Percentiles rank a stretch among this genome's conserved stretches.
Evolutionary conservation across 805 yeast species (phyloP).

Genomic region (Spathaspora passalidarum): DNA sequence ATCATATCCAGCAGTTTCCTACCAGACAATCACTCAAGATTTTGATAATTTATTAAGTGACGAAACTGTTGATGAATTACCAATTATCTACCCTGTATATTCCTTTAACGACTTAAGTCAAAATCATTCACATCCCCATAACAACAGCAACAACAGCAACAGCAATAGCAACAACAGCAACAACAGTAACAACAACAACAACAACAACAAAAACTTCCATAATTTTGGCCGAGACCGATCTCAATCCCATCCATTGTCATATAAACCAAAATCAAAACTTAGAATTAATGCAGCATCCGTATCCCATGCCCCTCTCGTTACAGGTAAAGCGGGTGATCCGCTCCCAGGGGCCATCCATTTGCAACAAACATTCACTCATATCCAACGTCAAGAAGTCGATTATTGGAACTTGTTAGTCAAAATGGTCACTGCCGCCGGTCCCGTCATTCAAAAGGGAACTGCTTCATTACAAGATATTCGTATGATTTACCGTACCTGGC

Average conservation of each 20-base stretch:
- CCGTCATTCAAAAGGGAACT: constrained; percentile 21
- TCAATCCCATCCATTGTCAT: no score
- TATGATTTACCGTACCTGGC: constrained; percentile 29
- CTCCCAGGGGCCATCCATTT: constrained; percentile 9
- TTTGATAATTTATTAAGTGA: constrained; percentile 31
- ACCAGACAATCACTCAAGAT: constrained; percentile 20
- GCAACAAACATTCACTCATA: constrained; percentile 1
- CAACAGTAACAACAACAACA: not conserved
- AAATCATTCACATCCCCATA: not conserved
- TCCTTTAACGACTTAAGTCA: constrained; percentile 3
- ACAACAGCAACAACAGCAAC: not conserved
- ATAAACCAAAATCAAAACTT: not conserved
- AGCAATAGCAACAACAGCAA: not conserved
- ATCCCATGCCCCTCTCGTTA: no score
- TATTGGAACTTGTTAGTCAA: constrained; percentile 5
- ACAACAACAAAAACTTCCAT: no score
- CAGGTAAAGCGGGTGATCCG: not conserved
- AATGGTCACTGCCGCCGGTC: constrained; percentile 10
- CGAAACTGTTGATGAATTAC: constrained; percentile 16
- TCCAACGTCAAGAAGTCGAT: constrained; percentile 3
- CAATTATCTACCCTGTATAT: constrained; percentile 39
- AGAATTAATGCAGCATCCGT: not conserved
- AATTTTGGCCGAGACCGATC: no score
- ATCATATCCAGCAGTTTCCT: not conserved
- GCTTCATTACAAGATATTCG: constrained; percentile 27